These are phyloP conservation scores for Sphagnum contortum DNA, from an alignment of 225 moss, liverwort and hornwort genomes.

Conservation along the genomic window DNA sequence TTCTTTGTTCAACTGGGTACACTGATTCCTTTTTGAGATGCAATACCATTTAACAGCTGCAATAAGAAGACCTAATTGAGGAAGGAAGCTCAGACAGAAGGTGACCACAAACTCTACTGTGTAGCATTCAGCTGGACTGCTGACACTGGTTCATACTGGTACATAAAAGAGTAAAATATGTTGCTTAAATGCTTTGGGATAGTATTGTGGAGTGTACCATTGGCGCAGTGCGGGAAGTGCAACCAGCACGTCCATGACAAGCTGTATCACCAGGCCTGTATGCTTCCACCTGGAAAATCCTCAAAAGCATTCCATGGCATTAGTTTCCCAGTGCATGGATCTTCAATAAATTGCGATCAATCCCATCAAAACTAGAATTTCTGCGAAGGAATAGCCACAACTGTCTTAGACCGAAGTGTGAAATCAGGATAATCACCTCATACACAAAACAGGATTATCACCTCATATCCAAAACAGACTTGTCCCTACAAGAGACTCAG, in stretches of 20 bases:
- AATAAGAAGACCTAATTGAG: not conserved
- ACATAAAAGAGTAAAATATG: not conserved
- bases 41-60: not conserved
- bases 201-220: conserved; percentile 20
- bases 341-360: no score
- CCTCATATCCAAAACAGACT: no score
- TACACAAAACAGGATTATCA: not conserved
- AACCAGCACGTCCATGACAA: conserved; percentile 83
- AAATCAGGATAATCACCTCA: not conserved
- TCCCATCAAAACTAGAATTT: no score
- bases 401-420: not conserved
- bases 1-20: not conserved
- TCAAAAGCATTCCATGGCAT: not conserved
- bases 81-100: not conserved
- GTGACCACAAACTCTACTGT: no score
- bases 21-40: not conserved
- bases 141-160: no score
- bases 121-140: no score
- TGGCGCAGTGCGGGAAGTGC: conserved; percentile 77
- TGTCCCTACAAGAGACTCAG: not conserved
- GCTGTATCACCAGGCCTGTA: conserved; percentile 83
- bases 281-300: conserved; percentile 64
- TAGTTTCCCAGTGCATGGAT: not conserved
- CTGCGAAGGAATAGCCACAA: not conserved
- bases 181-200: no score